Percentiles rank a stretch among this genome's conserved stretches.
phyloP scores from a whole-genome alignment of 805 yeast genomes.

The Wickerhamiella alocasiicola region DNA sequence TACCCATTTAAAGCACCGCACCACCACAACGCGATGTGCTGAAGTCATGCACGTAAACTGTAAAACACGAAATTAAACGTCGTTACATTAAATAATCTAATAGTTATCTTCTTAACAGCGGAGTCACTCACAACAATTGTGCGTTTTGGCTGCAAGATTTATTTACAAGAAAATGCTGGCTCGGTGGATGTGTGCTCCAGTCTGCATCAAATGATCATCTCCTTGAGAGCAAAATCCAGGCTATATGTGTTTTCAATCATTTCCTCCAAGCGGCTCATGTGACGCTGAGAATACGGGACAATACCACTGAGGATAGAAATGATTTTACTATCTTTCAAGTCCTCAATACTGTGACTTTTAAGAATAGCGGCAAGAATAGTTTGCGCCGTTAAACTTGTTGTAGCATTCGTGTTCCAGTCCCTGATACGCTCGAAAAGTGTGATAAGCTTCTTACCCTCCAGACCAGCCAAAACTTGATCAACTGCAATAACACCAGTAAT shows the following conservation, averaged over 20 bases:
- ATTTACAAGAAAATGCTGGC: too few species aligned
- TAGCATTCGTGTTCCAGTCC: conserved; percentile 90
- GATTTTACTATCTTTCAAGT: conserved; percentile 52
- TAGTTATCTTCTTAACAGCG: too few species aligned
- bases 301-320: conserved; percentile 59
- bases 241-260: conserved; percentile 76
- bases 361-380: conserved; percentile 57
- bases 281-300: conserved; percentile 82
- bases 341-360: conserved; percentile 39
- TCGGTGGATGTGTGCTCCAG: too few species aligned
- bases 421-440: conserved; percentile 61
- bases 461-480: conserved; percentile 47
- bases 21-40: too few species aligned
- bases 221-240: conserved; percentile 70
- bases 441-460: conserved; percentile 48
- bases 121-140: too few species aligned
- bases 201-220: conserved; percentile 30
- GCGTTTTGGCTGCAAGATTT: too few species aligned
- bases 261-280: conserved; percentile 61
- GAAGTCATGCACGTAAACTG: too few species aligned
- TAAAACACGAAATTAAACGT: too few species aligned
- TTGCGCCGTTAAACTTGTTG: conserved; percentile 71
- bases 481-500: conserved; percentile 46
- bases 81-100: too few species aligned
- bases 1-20: too few species aligned